Base-by-base conservation (phyloP, 2,329 filamentous ascomycete species). In the Lachnellula arida region DNA sequence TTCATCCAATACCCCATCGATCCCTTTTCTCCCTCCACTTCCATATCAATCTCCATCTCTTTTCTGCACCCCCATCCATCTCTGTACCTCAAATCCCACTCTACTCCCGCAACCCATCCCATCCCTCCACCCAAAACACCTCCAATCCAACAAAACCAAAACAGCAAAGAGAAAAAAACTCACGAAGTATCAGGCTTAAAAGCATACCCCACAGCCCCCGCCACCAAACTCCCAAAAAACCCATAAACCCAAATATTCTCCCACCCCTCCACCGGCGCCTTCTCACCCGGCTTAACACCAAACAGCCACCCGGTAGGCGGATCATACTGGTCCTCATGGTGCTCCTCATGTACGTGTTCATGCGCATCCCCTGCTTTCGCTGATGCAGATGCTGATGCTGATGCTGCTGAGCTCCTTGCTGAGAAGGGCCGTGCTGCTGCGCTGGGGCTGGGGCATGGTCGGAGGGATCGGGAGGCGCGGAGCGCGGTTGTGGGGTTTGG, bases 121-220 rank as follows among this genome's bases (percentile, higher is more conserved):
- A 9, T 6, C n/a, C n/a, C n/a, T 25, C 14, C 19, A n/a, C 46
- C 43, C 35, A 8, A 28, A 28, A 11, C 28, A 32, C 25, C 2
- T 6, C 25, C 7, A 8, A 28, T 8, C 25, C 28, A 32, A 32
- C 17, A 4, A 44, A 48, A 8, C 54, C n/a, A 39, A 56, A 55
- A 22, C 4, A n/a, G 11, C 3, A 60, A 40, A 15, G 32, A 57
- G 50, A 49, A 51, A 59, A 55, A 49, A 58, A 91, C 92, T 78
- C 81, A 99, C 94, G 91, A 96, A 62, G 93, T 97, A 81, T 99
- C 94, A 52, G 94, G 94, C 85, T 97, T 97, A 73, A 94, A 97
- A 60, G 90, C 91, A 76, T 96, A 91, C 63, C 88, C 90, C 63
- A 97, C 79, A 59, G 82, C 84, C 53, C 86, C 87, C 63, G 91